Base-by-base conservation (phyloP, 2,329 filamentous ascomycete species). In the Coniella lustricola region DNA sequence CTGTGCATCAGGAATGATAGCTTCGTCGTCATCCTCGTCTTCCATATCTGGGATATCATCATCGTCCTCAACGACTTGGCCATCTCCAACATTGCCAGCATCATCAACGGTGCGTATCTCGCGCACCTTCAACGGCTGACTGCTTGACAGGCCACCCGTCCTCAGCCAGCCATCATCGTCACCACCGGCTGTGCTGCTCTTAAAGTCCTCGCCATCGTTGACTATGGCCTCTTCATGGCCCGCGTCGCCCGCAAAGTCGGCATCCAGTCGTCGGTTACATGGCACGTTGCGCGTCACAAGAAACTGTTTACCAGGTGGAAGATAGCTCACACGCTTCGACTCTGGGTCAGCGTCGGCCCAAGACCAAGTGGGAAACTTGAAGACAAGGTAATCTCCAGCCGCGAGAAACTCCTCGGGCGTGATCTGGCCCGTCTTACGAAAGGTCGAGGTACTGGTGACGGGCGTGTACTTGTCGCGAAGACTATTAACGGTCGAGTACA, bases 291-390 rank as follows among this genome's bases (percentile, higher is more conserved):
- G 85, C 10, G 93, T 96, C 36, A 97, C 86, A 33, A 98, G 79
- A 62, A 90, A 98, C 76, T 98, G 93, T 72, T 97, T 98, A 44
- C 86, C 88, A 0, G 82, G 70, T 1, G 93, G 93, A 3, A 98
- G 81, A 63, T 95, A 87, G 56, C 75, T 73, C 48, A 87, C 87
- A 55, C 90, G 85, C 65, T 89, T 87, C 53, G 80, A 77, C 1
- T 84, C 79, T n/a, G 83, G 81, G 48, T 91, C 87, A 57, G 91
- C 90, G 60, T 93, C 88, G 56, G 86, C 83, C 93, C 93, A 98
- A 43, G 88, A 86, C 93, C 93, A 98, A 50, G 91, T 95, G 8
- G 91, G 93, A 70, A 98, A 98, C 74, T 96, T 97, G 82, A 94
- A 95, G 62, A 95, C 90, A 33, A 98, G 82, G 66, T 97, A 98